Conservation (phyloP, 2,329 filamentous ascomycete genomes). For the Neoscytalidium dimidiatum region DNA sequence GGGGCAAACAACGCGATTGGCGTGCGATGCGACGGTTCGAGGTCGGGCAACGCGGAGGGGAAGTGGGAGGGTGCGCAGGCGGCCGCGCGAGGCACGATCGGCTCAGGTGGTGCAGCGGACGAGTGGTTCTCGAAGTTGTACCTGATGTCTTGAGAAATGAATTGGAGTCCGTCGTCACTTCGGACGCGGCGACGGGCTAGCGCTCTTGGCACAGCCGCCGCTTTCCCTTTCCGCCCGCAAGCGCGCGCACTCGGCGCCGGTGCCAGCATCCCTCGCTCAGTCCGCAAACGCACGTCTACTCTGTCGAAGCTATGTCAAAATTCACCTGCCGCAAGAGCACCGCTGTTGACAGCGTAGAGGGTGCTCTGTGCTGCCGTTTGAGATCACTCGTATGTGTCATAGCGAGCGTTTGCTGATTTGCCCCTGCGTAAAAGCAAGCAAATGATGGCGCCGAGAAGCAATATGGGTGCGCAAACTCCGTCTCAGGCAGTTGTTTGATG, state of each 20-base stretch:
- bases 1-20: conserved; percentile 4
- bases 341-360: no score
- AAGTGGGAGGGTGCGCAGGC: not conserved
- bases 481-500: no score
- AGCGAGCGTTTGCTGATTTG: conserved; percentile 26
- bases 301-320: no score
- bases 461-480: not conserved
- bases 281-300: no score
- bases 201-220: not conserved
- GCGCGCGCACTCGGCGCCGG: no score
- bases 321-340: no score
- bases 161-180: conserved; percentile 13
- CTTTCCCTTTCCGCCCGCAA: not conserved
- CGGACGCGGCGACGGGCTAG: conserved; percentile 7
- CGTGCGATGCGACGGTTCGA: not conserved
- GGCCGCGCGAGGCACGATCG: not conserved
- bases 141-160: conserved; percentile 14
- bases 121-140: conserved; percentile 8
- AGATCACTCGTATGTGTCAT: conserved; percentile 14
- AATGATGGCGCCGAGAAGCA: not conserved
- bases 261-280: no score
- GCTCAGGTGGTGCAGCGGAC: not conserved
- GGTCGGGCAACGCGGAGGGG: not conserved
- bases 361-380: conserved; percentile 6
- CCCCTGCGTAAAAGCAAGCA: not conserved